Conservation (phyloP, 2,329 filamentous ascomycete species). For the Fusarium fracticaudum region DNA sequence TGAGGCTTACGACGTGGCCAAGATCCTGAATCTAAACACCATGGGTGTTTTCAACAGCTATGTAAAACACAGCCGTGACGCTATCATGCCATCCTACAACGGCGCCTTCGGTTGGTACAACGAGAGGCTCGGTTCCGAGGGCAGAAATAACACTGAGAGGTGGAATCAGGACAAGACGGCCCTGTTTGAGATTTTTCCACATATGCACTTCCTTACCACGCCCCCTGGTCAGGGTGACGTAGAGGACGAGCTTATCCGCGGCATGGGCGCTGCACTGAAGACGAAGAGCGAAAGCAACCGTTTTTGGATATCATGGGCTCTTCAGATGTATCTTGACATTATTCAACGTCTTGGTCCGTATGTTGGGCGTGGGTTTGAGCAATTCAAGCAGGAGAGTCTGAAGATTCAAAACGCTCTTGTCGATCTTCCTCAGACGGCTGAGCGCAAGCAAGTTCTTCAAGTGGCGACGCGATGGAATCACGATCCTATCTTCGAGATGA, state of each 20-base stretch:
- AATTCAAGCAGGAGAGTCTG: constrained; percentile 20
- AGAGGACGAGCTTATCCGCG: constrained; percentile 37
- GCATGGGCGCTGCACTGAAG: neutral
- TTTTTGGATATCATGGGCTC: constrained; percentile 28
- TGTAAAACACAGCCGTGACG: neutral
- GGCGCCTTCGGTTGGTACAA: constrained; percentile 35
- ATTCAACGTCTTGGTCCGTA: too few relatives aligned
- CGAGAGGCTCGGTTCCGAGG: neutral
- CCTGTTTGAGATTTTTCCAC: too few relatives aligned
- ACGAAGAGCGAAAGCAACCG: too few relatives aligned
- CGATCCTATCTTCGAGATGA: constrained; percentile 12
- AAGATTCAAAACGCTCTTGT: constrained; percentile 28
- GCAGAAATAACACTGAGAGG: neutral
- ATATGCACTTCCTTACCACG: neutral
- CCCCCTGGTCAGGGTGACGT: neutral
- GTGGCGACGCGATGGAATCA: constrained; percentile 18
- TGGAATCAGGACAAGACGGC: constrained; percentile 27
- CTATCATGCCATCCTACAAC: constrained; percentile 1
- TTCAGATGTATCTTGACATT: constrained; percentile 30
- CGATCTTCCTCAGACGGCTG: neutral
- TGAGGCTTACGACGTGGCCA: constrained; percentile 15
- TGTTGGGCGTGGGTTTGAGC: neutral
- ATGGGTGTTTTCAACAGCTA: constrained; percentile 2
- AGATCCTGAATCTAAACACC: neutral
- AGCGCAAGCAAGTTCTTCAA: constrained; percentile 4